Evolutionary conservation across 164 flowering plant genomes (phyloP).

Genomic region (Aristolochia californica): DNA sequence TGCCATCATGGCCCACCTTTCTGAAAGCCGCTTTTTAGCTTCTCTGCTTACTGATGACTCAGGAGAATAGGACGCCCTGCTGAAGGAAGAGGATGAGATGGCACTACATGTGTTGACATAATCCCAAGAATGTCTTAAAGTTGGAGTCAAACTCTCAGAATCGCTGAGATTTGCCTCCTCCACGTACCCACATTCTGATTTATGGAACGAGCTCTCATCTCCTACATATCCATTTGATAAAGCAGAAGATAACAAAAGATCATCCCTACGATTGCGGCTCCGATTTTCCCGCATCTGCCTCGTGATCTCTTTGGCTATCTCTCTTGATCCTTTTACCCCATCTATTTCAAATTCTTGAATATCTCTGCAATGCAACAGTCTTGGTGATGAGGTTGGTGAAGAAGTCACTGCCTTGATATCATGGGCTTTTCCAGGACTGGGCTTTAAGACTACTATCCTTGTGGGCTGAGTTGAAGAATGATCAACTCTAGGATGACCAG

Average conservation of each 20-base stretch:
- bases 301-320: constrained; percentile 58
- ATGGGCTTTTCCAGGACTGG: constrained; percentile 52
- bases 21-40: constrained; percentile 93
- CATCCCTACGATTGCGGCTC: constrained; percentile 46
- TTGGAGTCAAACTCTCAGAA: constrained; percentile 70
- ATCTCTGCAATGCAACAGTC: constrained; percentile 16
- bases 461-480: constrained; percentile 31
- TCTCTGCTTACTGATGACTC: constrained; percentile 93
- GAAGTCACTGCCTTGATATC: constrained; percentile 38
- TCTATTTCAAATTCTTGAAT: constrained; percentile 37
- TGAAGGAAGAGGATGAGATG: constrained; percentile 53
- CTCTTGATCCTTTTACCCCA: constrained; percentile 43
- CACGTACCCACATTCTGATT: constrained; percentile 57
- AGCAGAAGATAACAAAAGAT: constrained; percentile 56
- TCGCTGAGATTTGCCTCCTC: constrained; percentile 57
- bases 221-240: constrained; percentile 79
- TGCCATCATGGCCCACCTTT: constrained; percentile 88
- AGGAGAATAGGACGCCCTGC: constrained; percentile 68
- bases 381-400: constrained; percentile 39
- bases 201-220: constrained; percentile 72
- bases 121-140: constrained; percentile 80
- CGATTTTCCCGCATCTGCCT: constrained; percentile 50
- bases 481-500: constrained; percentile 23
- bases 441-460: constrained; percentile 42
- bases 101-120: constrained; percentile 60